These are phyloP conservation scores for Pistacia vera DNA, from an alignment of 345 rosid genomes.

Conservation along the genomic window DNA sequence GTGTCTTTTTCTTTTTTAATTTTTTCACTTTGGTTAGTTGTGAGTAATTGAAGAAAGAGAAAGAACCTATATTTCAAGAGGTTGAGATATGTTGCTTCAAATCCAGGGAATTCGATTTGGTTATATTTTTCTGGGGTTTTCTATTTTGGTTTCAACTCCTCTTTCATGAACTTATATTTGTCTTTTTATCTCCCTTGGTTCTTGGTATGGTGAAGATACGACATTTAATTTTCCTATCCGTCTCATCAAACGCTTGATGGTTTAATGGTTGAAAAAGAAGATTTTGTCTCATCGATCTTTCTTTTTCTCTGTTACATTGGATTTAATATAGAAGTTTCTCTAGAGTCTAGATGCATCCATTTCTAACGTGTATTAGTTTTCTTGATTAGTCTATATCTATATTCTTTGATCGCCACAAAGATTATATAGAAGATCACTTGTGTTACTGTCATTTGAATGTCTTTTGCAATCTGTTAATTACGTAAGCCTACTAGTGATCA, in stretches of 20 bases:
- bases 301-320: not conserved
- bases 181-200: not conserved
- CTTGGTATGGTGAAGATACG: not conserved
- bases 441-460: not conserved
- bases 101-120: constrained; percentile 40
- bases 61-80: constrained; percentile 32
- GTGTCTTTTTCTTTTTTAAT: not conserved
- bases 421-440: not conserved
- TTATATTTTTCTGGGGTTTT: constrained; percentile 26
- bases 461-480: not conserved
- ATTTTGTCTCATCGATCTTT: constrained; percentile 1
- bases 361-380: not conserved
- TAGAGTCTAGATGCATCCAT: constrained; percentile 23
- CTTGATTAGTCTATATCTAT: not conserved
- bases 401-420: constrained; percentile 8
- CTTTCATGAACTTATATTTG: constrained; percentile 18
- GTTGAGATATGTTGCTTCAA: constrained; percentile 48
- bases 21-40: constrained; percentile 30
- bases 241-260: not conserved
- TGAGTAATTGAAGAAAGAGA: constrained; percentile 35
- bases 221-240: not conserved
- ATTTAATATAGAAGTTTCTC: constrained; percentile 11
- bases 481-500: not conserved
- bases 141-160: constrained; percentile 26
- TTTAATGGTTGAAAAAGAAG: not conserved